Evolutionary conservation across 1,284 basidiomycete species (phyloP), one percentile per base, ranked within the genome.

Genomic region (Chondrostereum purpureum): DNA sequence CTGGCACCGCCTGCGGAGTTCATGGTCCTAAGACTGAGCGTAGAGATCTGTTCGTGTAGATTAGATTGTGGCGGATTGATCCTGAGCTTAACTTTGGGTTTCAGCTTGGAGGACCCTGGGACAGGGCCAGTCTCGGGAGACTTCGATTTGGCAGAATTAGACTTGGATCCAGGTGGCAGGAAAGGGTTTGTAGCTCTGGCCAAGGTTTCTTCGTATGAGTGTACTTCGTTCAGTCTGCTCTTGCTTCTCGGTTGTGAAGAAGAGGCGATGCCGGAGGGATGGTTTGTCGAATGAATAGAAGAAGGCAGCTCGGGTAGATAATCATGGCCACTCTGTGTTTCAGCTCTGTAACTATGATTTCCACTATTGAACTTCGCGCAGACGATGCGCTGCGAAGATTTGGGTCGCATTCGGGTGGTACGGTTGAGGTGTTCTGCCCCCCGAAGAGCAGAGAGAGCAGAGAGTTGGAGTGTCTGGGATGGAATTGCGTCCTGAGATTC

Each of bases 351-450:
- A 42, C 11, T 10, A 39, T 39, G 3, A 27, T 44, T 33, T 27
- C 31, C 20, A 24, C 51, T 47, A n/a, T 51, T 58, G 54, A 78
- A 80, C 51, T 70, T 76, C 39, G 72, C 66, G 48, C 76, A 80
- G 16, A 81, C 62, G 33, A 78, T 66, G 6, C 60, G 62, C 51
- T 61, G 55, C 24, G 50, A 54, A 22, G 38, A 20, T 41, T 49
- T 52, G 2, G 48, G 46, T 6, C 44, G 43, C n/a, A 58, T 44
- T 2, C 53, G 45, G n/a, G 62, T 52, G 17, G 61, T 55, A 3
- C 58, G 55, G 3, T 58, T 58, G 14, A 81, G 65, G 18, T 76
- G 66, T 16, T 77, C 74, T 0, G 66, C 62, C 3, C 73, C 73
- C 11, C 65, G 66, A 5, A 82, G 56, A 0, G 68, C 65, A 3